phyloP scores from a whole-genome alignment of 2,329 filamentous ascomycete genomes.

The Neocatenulostroma microsporum region DNA sequence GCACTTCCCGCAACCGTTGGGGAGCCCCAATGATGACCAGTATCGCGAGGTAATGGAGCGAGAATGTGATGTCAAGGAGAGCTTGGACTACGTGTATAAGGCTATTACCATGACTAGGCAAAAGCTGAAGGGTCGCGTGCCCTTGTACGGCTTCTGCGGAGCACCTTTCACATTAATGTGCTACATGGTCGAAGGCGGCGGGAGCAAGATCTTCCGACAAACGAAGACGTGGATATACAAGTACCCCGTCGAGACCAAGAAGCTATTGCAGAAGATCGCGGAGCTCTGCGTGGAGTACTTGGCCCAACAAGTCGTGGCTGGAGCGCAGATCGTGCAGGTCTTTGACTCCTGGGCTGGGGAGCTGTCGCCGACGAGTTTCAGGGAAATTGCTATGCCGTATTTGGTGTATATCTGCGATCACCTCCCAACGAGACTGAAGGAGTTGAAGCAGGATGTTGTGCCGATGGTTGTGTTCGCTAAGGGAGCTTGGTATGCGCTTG shows the following conservation, averaged over 20 bases:
- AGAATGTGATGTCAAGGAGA: slow-evolving; percentile 73
- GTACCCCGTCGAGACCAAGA: slow-evolving; percentile 72
- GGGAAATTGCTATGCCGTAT: slow-evolving; percentile 77
- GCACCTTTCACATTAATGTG: slow-evolving; percentile 95
- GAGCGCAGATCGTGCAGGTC: slow-evolving; percentile 90
- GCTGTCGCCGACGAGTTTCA: slow-evolving; percentile 75
- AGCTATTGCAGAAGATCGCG: slow-evolving; percentile 79
- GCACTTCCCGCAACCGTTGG: slow-evolving; percentile 80
- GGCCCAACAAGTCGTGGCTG: slow-evolving; percentile 83
- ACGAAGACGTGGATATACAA: slow-evolving; percentile 96
- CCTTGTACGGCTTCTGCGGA: slow-evolving; percentile 91
- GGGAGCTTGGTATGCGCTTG: slow-evolving; percentile 90
- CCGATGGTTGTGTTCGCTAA: slow-evolving; percentile 99
- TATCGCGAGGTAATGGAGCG: slow-evolving; percentile 69
- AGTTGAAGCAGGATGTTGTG: slow-evolving; percentile 68
- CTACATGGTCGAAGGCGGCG: slow-evolving; percentile 98
- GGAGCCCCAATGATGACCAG: slow-evolving; percentile 71
- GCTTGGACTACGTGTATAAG: slow-evolving; percentile 90
- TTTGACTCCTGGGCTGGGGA: slow-evolving; percentile 99
- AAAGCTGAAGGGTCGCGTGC: slow-evolving; percentile 81
- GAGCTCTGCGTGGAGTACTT: slow-evolving; percentile 93
- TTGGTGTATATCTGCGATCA: slow-evolving; percentile 74
- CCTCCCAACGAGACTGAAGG: slow-evolving; percentile 64
- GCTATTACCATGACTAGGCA: slow-evolving; percentile 85
- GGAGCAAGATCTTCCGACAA: slow-evolving; percentile 88